Conservation (phyloP, 1,284 basidiomycete genomes). For the Macrocybe sp. region DNA sequence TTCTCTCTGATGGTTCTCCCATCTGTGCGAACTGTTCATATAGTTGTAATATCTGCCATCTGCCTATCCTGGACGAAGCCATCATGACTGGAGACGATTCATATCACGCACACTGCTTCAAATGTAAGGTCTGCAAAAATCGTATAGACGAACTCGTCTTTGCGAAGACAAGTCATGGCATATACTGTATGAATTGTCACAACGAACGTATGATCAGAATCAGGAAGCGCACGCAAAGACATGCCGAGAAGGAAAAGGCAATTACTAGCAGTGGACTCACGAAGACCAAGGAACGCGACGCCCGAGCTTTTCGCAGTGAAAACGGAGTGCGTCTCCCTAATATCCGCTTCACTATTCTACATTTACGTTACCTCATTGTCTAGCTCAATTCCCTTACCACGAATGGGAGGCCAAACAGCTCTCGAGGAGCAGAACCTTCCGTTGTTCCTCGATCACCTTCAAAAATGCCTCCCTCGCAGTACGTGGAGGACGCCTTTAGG, state of each 20-base stretch:
- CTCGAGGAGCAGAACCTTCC: too few species aligned
- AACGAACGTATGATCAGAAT: slow-evolving; percentile 94
- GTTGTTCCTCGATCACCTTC: too few species aligned
- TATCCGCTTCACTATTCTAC: slow-evolving; percentile 4
- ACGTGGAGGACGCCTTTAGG: slow-evolving; percentile 31
- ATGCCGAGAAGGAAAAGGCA: slow-evolving; percentile 45
- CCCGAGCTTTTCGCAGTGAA: slow-evolving; percentile 32
- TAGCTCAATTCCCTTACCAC: slow-evolving; percentile 6
- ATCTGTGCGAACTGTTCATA: slow-evolving; percentile 98
- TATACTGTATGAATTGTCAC: slow-evolving; percentile 99
- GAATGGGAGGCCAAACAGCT: not conserved
- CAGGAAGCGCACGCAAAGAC: slow-evolving; percentile 82
- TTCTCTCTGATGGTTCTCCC: slow-evolving; percentile 94
- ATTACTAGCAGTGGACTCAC: slow-evolving; percentile 34
- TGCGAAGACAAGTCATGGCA: slow-evolving; percentile 96
- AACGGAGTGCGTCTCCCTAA: slow-evolving; percentile 30
- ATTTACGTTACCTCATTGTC: not conserved
- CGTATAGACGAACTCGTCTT: slow-evolving; percentile 98
- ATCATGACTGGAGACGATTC: slow-evolving; percentile 99
- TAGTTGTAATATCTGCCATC: slow-evolving; percentile 89
- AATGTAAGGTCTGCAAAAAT: slow-evolving; percentile 91
- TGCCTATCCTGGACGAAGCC: slow-evolving; percentile 92
- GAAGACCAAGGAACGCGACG: slow-evolving; percentile 39
- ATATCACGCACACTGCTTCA: slow-evolving; percentile 98
- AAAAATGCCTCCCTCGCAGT: slow-evolving; percentile 10